Percentiles rank a stretch among this genome's conserved stretches.
Conservation (phyloP, 148 eudicot genomes). For the Pharnaceum exiguum region DNA sequence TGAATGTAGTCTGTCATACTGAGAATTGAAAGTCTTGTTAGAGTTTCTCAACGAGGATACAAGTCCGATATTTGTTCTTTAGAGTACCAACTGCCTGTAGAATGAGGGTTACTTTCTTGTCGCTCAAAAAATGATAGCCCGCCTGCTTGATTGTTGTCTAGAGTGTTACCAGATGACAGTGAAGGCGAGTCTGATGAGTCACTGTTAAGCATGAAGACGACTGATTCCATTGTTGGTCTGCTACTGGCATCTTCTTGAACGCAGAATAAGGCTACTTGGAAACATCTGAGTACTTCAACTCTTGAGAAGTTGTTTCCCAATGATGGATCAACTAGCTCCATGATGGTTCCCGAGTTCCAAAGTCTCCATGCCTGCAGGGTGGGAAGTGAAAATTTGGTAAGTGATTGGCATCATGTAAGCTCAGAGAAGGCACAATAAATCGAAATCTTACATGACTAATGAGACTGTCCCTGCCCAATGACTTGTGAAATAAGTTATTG, state of each 20-base stretch:
- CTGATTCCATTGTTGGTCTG: conserved; percentile 1
- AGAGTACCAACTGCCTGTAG: not conserved
- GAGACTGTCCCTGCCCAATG: not conserved
- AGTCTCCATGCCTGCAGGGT: conserved; percentile 1
- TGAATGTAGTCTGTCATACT: not conserved
- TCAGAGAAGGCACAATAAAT: not conserved
- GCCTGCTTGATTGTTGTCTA: not conserved
- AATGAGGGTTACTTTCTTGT: not conserved
- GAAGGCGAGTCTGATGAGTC: not conserved
- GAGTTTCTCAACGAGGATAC: not conserved
- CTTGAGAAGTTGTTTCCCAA: not conserved
- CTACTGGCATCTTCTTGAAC: not conserved
- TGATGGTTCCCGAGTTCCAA: not conserved
- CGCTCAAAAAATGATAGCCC: no score
- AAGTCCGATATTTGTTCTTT: not conserved
- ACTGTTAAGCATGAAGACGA: not conserved
- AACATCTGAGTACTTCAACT: not conserved
- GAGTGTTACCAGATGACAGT: not conserved
- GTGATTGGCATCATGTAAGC: not conserved
- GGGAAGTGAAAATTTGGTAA: not conserved
- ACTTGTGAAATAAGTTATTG: not conserved
- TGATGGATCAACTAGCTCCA: not conserved
- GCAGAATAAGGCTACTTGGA: not conserved
- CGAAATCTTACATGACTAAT: not conserved
- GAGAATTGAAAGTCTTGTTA: not conserved